Evolutionary conservation across 2,329 filamentous ascomycete genomes (phyloP).

Genomic region (Diaporthe sp.): DNA sequence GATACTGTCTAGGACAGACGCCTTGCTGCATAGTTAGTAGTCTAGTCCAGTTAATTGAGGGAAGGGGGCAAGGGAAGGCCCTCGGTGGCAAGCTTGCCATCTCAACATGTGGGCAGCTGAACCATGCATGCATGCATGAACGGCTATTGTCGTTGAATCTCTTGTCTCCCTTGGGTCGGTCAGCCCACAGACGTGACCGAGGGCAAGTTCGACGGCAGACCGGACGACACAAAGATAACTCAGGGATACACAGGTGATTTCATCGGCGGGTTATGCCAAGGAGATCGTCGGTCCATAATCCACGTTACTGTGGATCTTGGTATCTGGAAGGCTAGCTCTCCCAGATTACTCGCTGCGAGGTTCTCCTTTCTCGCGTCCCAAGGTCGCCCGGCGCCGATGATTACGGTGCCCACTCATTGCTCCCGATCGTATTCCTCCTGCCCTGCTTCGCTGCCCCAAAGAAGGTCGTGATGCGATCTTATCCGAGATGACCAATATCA

Average conservation of each 20-base stretch:
- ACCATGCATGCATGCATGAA: slow-evolving; percentile 18
- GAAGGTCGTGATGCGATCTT: slow-evolving; percentile 15
- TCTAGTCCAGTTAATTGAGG: not conserved
- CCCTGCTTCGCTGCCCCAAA: not conserved
- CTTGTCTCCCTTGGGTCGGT: not conserved
- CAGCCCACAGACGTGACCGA: slow-evolving; percentile 29
- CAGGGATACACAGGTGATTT: slow-evolving; percentile 28
- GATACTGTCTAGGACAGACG: slow-evolving; percentile 22
- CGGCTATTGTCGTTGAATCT: not conserved
- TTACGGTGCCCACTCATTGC: slow-evolving; percentile 10
- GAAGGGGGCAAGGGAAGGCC: not conserved
- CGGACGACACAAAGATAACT: not conserved
- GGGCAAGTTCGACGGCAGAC: not conserved
- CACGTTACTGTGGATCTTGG: slow-evolving; percentile 28
- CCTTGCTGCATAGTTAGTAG: not conserved
- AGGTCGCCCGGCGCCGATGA: slow-evolving; percentile 12
- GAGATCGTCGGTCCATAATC: slow-evolving; percentile 32
- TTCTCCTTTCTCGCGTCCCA: slow-evolving; percentile 25
- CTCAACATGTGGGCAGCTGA: slow-evolving; percentile 24
- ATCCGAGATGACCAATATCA: slow-evolving; percentile 20
- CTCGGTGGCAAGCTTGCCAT: slow-evolving; percentile 7
- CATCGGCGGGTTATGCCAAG: slow-evolving; percentile 31
- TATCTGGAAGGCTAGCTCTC: slow-evolving; percentile 9
- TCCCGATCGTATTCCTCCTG: slow-evolving; percentile 11
- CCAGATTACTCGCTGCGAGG: slow-evolving; percentile 25